Evolutionary conservation across 305 asterid genomes (phyloP).

Genomic region (Solanum hybrid): DNA sequence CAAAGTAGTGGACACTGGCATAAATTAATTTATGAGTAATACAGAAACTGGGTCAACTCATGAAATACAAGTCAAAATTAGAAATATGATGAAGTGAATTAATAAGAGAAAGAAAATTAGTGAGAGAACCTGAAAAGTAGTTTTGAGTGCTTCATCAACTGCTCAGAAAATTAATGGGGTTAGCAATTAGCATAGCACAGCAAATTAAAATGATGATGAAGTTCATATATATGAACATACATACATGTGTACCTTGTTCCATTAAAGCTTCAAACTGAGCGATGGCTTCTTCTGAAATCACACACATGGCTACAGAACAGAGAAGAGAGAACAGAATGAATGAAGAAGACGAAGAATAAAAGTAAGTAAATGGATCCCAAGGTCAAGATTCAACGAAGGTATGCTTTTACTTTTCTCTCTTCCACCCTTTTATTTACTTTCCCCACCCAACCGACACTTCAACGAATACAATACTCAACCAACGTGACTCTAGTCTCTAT

Average conservation of each 20-base stretch:
- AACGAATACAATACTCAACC: background rate
- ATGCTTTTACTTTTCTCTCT: slow-evolving; percentile 4
- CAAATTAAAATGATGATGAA: background rate
- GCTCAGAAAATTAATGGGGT: background rate
- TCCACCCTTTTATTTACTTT: background rate
- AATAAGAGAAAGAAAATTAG: background rate
- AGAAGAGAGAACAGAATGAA: background rate
- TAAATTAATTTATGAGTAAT: background rate
- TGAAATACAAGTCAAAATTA: background rate
- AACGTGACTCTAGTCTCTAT: background rate
- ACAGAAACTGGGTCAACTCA: background rate
- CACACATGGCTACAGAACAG: slow-evolving; percentile 30
- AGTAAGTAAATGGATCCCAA: background rate
- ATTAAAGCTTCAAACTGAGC: slow-evolving; percentile 43
- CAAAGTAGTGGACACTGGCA: background rate
- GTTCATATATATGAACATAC: background rate
- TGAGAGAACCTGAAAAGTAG: background rate
- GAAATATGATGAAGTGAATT: background rate
- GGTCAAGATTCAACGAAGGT: slow-evolving; percentile 33
- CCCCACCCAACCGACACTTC: background rate
- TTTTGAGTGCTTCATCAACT: background rate
- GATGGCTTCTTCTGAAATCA: slow-evolving; percentile 60
- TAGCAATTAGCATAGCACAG: background rate
- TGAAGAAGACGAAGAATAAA: slow-evolving; percentile 1
- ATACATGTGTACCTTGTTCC: slow-evolving; percentile 36